Evolutionary conservation across 352 stramenopile genomes (phyloP).

Genomic region (Phytophthora aleatoria): DNA sequence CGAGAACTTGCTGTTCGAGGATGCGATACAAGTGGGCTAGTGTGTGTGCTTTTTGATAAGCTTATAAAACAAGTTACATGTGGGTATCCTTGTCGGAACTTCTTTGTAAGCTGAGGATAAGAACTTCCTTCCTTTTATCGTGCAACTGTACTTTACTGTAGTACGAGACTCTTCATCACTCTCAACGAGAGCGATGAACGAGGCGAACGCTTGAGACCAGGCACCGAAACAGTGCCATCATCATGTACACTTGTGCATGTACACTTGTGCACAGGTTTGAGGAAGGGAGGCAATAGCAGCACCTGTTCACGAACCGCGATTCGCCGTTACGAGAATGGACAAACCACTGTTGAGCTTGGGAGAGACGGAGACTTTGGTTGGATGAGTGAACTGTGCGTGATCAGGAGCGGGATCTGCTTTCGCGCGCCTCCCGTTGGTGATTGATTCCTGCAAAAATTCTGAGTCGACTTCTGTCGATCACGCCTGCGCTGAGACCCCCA

Average conservation of each 20-base stretch:
- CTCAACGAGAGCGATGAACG: no score
- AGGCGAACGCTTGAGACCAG: no score
- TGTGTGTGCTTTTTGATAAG: no score
- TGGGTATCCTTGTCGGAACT: no score
- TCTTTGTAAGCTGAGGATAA: no score
- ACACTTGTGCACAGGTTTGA: no score
- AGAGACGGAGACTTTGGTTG: slow-evolving; percentile 6
- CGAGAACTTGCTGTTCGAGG: slow-evolving; percentile 52
- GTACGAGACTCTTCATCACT: no score
- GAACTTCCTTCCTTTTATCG: no score
- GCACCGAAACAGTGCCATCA: no score
- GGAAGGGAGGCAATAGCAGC: not conserved
- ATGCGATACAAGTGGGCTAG: slow-evolving; percentile 15
- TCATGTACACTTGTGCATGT: no score
- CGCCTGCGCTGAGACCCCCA: slow-evolving; percentile 3
- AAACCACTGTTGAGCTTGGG: not conserved
- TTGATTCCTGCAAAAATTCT: not conserved
- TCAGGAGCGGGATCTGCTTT: slow-evolving; percentile 20
- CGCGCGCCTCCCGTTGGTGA: not conserved
- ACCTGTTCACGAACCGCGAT: slow-evolving; percentile 2
- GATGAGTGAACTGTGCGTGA: slow-evolving; percentile 13
- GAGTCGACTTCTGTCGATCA: slow-evolving; percentile 20
- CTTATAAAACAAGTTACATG: no score
- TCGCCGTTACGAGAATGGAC: not conserved
- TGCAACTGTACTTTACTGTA: no score